A percentile compares a stretch with the other conserved stretches of the same genome.
phyloP scores from a whole-genome alignment of 345 rosid species.

The Mercurialis annua region DNA sequence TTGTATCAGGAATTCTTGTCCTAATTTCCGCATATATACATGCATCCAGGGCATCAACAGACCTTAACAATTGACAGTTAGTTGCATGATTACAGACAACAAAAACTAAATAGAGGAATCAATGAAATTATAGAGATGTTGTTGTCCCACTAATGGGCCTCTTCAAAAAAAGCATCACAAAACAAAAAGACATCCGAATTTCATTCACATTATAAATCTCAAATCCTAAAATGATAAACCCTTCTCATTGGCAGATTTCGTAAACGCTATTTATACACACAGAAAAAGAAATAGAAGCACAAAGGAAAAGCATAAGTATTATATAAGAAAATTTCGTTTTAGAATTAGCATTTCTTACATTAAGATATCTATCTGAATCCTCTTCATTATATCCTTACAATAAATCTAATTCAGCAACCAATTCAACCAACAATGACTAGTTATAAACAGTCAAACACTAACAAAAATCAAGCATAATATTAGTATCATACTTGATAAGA shows the following conservation, averaged over 20 bases:
- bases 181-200: not conserved
- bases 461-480: not conserved
- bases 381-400: not conserved
- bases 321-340: not conserved
- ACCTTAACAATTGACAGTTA: conserved; percentile 36
- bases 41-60: conserved; percentile 65
- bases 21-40: conserved; percentile 87
- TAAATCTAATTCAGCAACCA: not conserved
- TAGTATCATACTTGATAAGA: conserved; percentile 67
- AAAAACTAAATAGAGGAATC: conserved; percentile 8
- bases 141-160: not conserved
- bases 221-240: not conserved
- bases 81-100: not conserved
- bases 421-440: not conserved
- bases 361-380: not conserved
- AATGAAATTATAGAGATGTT: not conserved
- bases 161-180: not conserved
- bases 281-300: not conserved
- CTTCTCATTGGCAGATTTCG: not conserved
- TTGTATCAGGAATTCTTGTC: conserved; percentile 74
- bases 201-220: not conserved
- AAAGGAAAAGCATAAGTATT: not conserved
- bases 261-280: not conserved
- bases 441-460: not conserved
- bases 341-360: not conserved